A percentile compares a stretch with the other conserved stretches of the same genome.
Evolutionary conservation across 345 rosid species (phyloP).

Genomic region (Salix suchowensis): DNA sequence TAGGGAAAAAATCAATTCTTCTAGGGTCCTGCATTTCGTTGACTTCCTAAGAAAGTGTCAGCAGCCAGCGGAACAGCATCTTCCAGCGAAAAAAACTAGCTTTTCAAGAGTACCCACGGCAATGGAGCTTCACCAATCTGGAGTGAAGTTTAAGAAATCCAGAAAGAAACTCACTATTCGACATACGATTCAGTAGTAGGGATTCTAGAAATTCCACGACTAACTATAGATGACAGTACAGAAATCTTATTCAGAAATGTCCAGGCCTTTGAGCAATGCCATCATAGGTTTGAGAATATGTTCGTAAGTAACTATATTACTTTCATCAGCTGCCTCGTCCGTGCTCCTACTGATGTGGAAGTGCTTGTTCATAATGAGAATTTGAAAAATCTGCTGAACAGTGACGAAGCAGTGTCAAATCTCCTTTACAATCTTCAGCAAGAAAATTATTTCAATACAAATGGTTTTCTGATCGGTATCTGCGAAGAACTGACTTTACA

Average conservation of each 20-base stretch:
- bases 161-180: background rate
- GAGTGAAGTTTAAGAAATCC: background rate
- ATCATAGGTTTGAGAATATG: background rate
- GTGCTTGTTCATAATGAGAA: too few species aligned
- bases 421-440: too few species aligned
- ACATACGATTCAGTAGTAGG: constrained; percentile 18
- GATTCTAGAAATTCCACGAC: constrained; percentile 9
- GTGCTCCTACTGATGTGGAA: too few species aligned
- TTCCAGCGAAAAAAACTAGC: too few species aligned
- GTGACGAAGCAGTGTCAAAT: too few species aligned
- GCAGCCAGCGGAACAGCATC: background rate
- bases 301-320: too few species aligned
- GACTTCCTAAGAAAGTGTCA: background rate
- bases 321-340: too few species aligned
- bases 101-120: background rate
- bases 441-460: too few species aligned
- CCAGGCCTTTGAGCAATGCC: constrained; percentile 14
- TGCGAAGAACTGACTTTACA: background rate
- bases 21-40: background rate
- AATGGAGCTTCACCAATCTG: constrained; percentile 4
- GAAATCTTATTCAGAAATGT: constrained; percentile 8
- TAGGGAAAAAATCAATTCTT: background rate
- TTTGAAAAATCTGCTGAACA: too few species aligned
- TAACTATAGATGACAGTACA: background rate
- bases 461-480: too few species aligned